phyloP scores from a whole-genome alignment of 169 alveolate species.

The Plasmodium knowlesi region DNA sequence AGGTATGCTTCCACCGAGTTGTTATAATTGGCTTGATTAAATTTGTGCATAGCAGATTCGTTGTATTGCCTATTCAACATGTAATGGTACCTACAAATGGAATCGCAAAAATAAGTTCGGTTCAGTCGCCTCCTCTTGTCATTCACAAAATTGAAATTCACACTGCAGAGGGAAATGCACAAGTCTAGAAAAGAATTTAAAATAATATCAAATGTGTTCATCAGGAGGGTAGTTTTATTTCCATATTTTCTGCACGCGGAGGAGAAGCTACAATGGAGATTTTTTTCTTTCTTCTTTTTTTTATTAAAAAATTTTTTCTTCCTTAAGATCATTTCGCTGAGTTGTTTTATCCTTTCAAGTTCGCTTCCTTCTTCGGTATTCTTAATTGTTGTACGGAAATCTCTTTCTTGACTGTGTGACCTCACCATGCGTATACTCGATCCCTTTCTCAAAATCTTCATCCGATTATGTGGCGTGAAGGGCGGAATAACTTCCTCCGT shows the following conservation, averaged over 20 bases:
- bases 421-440: background rate
- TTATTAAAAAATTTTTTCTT: constrained; percentile 26
- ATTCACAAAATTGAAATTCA: constrained; percentile 14
- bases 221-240: background rate
- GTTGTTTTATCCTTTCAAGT: background rate
- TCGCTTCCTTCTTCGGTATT: background rate
- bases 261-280: background rate
- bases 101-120: background rate
- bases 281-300: background rate
- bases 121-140: constrained; percentile 2
- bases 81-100: constrained; percentile 13
- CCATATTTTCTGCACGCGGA: background rate
- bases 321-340: background rate
- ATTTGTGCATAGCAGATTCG: background rate
- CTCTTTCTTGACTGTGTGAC: background rate
- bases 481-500: background rate
- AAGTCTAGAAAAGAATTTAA: constrained; percentile 44
- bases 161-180: constrained; percentile 62
- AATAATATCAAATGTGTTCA: constrained; percentile 49
- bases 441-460: background rate
- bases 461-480: background rate
- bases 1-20: constrained; percentile 17
- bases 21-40: constrained; percentile 13
- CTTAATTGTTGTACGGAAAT: background rate
- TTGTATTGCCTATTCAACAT: constrained; percentile 7